Evolutionary conservation across 2,329 filamentous ascomycete genomes (phyloP), one percentile per base, ranked within the genome.

Genomic region (Ophiocordyceps camponoti-saundersi): DNA sequence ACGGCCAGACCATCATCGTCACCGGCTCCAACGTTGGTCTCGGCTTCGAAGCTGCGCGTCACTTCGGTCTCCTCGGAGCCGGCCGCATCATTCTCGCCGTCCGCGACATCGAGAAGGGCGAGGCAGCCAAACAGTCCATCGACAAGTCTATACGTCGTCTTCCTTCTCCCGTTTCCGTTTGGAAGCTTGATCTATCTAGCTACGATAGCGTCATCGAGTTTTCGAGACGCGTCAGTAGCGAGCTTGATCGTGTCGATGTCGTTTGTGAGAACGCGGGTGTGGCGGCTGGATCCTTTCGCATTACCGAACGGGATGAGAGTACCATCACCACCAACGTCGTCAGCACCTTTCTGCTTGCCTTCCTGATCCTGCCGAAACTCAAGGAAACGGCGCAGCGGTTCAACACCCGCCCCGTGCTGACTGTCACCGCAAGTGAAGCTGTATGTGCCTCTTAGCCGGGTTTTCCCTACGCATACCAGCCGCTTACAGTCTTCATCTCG

Each of bases 311-410:
- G 0, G 61, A 71, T 39, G 75, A 79, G 57, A 56, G 52, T 16
- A 67, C 57, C 0, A 58, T 79, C 39, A 71, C 68, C 0, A 65
- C 72, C 46, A 79, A 79, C 48, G 70, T 75, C 11, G 60, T 79
- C 47, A 65, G 61, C 13, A 75, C 71, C 0, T 65, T 77, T 40
- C 54, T 79, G 2, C 59, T 79, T 0, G 68, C 63, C 0, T 51
- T 70, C 0, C 58, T 75, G 0, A 41, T 78, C 3, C 48, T 79
- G 20, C 75, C 74, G 0, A 72, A 68, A 52, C 60, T 79, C 4
- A 65, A 65, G 45, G 59, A 65, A 23, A 69, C 62, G 16, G 60
- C 59, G 0, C 48, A 32, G 6, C 44, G 32, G 10, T 54, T 50
- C 46, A 41, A 46, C 23, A 57, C 46, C 0, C 47, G 44, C 3